phyloP scores from a whole-genome alignment of 495 filamentous ascomycete genomes.

The Bryoglossum gracile region DNA sequence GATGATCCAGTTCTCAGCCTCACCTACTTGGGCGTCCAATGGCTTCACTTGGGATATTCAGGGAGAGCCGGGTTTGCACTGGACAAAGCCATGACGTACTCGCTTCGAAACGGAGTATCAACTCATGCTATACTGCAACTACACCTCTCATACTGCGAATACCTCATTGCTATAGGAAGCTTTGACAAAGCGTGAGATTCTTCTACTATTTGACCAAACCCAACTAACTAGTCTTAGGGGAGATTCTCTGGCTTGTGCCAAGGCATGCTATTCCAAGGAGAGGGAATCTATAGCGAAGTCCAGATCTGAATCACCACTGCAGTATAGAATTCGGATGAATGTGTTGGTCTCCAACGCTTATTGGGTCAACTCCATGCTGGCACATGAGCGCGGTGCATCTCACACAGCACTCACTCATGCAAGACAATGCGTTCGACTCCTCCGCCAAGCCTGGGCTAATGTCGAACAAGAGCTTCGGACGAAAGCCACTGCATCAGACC shows the following conservation, averaged over 20 bases:
- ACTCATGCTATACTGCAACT: slow-evolving; percentile 45
- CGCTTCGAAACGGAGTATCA: slow-evolving; percentile 32
- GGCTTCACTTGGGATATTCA: slow-evolving; percentile 70
- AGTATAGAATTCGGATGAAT: slow-evolving; percentile 10
- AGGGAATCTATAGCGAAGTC: slow-evolving; percentile 29
- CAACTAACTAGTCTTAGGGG: slow-evolving; percentile 21
- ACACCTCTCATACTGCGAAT: slow-evolving; percentile 67
- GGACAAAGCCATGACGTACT: slow-evolving; percentile 46
- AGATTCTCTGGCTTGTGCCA: slow-evolving; percentile 24
- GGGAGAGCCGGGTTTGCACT: slow-evolving; percentile 63
- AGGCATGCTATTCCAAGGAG: slow-evolving; percentile 23
- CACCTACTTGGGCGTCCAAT: slow-evolving; percentile 58
- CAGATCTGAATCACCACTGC: background rate
- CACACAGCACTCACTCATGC: slow-evolving; percentile 60
- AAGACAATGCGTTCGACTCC: slow-evolving; percentile 55
- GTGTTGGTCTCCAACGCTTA: slow-evolving; percentile 43
- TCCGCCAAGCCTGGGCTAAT: slow-evolving; percentile 64
- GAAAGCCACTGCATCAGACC: too few relatives aligned
- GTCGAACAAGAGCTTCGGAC: slow-evolving; percentile 43
- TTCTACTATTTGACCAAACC: slow-evolving; percentile 12
- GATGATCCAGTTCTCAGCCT: slow-evolving; percentile 54
- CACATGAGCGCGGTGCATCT: slow-evolving; percentile 54
- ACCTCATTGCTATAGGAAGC: slow-evolving; percentile 61
- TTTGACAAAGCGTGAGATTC: slow-evolving; percentile 46
- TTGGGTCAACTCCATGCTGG: slow-evolving; percentile 54